Evolutionary conservation across 805 yeast genomes (phyloP), one percentile per base, ranked within the genome.

Genomic region (Millerozyma acaciae): DNA sequence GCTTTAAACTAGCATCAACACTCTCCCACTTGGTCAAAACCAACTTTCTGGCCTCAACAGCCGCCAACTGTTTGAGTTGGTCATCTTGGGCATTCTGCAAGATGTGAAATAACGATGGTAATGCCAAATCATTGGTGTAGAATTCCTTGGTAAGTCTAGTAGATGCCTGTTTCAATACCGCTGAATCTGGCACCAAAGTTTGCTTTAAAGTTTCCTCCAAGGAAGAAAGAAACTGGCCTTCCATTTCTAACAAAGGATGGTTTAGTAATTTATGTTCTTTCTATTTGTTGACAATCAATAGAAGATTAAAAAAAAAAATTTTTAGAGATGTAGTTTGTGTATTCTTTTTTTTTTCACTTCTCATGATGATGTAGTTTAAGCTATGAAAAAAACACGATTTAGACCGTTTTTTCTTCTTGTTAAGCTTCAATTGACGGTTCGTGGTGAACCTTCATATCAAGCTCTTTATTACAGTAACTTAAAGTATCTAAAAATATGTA

Each of bases 31-130:
- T 79, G 44, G 72, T 68, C 33, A 70, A 53, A 24, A 89, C 77
- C 53, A 84, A 75, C 60, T 93, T 93, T 64, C 96, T 79, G 25
- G 89, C 87, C 66, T 93, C 98, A 42, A 93, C 96, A 41, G 96
- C 94, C n/a, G 97, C 94, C 41, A 93, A 71, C 61, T 88, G 95
- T 51, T 85, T 83, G 47, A 89, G 57, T 50, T 84, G 84, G 43
- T 75, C 81, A 49, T 80, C 80, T 25, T 71, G 62, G 46, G 80
- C 78, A 45, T 69, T 72, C 60, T 84, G 88, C 52, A 87, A 70
- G 40, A 93, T 76, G 51, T 85, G 93, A 48, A 90, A 68, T 56
- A 90, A 69, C 8, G 95, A 80, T 13, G 95, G 93, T 39, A 90
- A 71, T 13, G 90, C 75, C 46, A 74, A 65, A 17, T 85, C 76